Evolutionary conservation across 2,329 filamentous ascomycete species (phyloP), one percentile per base, ranked within the genome.

Genomic region (Leptographium procerum): DNA sequence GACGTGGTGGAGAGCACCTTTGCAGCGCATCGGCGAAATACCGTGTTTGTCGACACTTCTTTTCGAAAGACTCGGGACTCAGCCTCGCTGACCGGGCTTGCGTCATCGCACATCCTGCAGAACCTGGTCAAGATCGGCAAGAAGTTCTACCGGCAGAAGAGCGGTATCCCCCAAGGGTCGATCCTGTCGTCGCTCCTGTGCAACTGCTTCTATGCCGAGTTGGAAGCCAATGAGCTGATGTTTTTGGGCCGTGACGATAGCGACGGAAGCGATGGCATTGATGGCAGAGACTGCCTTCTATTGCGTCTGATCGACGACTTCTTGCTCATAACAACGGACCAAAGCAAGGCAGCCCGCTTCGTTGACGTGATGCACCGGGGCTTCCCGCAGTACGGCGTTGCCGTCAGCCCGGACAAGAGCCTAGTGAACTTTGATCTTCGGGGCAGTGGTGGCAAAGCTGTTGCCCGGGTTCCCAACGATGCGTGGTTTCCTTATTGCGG

Each of bases 171-270:
- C 0, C 94, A 99, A 70, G 94, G 94, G 9, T 96, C 91, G 0
- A 81, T 96, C 1, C 69, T 99, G 6, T 96, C 91, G 0, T 88
- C 87, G 50, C 77, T 91, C 47, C 77, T 99, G 6, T 97, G 94
- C 76, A 97, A 91, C 71, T 92, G 95, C 72, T 96, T 97, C 70
- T 99, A 99, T 68, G 91, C 89, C 7, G 85, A 94, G 62, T 80
- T 97, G 1, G 94, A 99, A 70, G 72, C 72, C 8, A 77, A 84
- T 29, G 75, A 86, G 16, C 75, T 97, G 2, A 68, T 67, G 0
- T 97, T 96, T 67, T 71, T 94, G 2, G 28, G 22, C 40, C 16
- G 7, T n/a, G 40, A 43, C 14, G n/a, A n/a, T n/a, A n/a, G 16
- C 24, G 19, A n/a, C 5, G 13, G 45, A 1, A 51, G 26, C 34